Conservation (phyloP, 2,329 filamentous ascomycete genomes). For the Penicillium sp. region DNA sequence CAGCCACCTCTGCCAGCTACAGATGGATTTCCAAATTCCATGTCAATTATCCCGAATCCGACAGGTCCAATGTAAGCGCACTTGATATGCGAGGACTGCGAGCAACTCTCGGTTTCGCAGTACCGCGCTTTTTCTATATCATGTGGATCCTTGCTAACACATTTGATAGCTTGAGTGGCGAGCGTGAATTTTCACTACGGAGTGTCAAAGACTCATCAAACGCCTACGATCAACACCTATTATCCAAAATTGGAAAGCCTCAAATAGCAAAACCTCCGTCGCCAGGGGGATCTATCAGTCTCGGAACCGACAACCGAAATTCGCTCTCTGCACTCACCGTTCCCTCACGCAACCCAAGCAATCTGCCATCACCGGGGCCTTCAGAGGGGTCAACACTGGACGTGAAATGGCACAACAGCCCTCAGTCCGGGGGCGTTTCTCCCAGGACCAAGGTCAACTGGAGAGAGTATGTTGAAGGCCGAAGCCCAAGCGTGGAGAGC, state of each 20-base stretch:
- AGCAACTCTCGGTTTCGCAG: neutral
- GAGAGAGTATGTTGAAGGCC: conserved; percentile 44
- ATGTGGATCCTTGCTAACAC: conserved; percentile 9
- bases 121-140: neutral
- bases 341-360: conserved; percentile 33
- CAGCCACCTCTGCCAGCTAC: conserved; percentile 35
- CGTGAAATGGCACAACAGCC: conserved; percentile 42
- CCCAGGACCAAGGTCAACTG: conserved; percentile 42
- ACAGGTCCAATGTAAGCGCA: conserved; percentile 38
- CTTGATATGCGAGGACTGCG: neutral
- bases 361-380: conserved; percentile 34
- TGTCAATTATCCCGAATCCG: conserved; percentile 28
- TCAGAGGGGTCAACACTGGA: conserved; percentile 35
- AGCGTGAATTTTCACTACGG: conserved; percentile 58
- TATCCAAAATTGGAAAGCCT: conserved; percentile 63
- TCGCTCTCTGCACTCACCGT: conserved; percentile 37
- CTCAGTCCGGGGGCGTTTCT: conserved; percentile 44
- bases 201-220: conserved; percentile 60
- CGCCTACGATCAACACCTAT: conserved; percentile 62
- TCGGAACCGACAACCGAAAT: conserved; percentile 33
- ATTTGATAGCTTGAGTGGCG: conserved; percentile 55
- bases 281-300: conserved; percentile 44
- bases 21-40: conserved; percentile 37
- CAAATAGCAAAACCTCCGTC: conserved; percentile 62
- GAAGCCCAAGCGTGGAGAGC: conserved; percentile 48